These are phyloP conservation scores for Gastroboletus turbinatus DNA, from an alignment of 1,284 basidiomycete species.

Conservation along the genomic window DNA sequence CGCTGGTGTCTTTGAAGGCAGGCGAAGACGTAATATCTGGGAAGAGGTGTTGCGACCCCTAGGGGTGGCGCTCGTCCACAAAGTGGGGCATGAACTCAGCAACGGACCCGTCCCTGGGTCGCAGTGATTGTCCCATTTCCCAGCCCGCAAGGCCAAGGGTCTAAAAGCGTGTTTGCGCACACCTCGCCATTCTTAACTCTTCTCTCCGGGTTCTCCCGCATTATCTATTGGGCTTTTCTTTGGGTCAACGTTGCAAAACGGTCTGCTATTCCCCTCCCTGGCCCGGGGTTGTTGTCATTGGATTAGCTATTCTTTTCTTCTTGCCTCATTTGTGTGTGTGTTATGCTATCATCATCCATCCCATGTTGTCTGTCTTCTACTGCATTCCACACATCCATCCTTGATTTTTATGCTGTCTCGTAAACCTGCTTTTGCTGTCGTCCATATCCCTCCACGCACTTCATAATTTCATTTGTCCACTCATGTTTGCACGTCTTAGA, in stretches of 20 bases:
- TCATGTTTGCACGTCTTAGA: not conserved
- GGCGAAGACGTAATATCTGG: conserved; percentile 53
- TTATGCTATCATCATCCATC: not conserved
- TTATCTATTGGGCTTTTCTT: conserved; percentile 7
- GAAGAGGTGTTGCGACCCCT: conserved; percentile 62
- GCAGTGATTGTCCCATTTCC: conserved; percentile 15
- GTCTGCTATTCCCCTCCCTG: not conserved
- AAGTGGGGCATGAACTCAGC: conserved; percentile 68
- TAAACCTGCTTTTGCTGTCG: not conserved
- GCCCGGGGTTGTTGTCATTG: not conserved
- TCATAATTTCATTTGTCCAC: not conserved
- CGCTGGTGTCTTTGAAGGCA: conserved; percentile 42
- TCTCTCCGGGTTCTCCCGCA: not conserved
- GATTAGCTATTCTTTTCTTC: not conserved
- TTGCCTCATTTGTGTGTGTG: not conserved
- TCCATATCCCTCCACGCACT: not conserved
- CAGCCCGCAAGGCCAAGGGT: not conserved
- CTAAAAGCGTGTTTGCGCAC: conserved; percentile 17
- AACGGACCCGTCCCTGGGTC: conserved; percentile 50
- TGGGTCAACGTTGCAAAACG: not conserved
- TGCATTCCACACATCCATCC: not conserved
- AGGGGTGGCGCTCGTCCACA: conserved; percentile 63
- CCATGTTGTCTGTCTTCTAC: not conserved
- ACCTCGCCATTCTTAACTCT: not conserved
- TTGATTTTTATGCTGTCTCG: not conserved